These are phyloP conservation scores for Coprinopsis strossmayeri DNA, from an alignment of 768 basidiomycete genomes.

Conservation along the genomic window DNA sequence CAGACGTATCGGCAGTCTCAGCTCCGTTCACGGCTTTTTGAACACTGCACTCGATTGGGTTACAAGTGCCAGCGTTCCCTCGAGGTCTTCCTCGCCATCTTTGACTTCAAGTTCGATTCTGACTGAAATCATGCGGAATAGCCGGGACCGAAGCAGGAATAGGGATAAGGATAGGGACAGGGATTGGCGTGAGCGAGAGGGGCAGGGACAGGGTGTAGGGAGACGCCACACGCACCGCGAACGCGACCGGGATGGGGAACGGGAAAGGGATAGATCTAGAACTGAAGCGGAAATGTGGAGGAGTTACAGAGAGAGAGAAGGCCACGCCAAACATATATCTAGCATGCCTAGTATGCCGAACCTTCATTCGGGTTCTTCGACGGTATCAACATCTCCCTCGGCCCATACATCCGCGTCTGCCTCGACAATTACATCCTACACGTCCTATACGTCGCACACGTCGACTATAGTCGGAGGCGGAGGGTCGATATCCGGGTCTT, in stretches of 20 bases:
- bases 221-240: not conserved
- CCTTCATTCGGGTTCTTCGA: too few relatives aligned
- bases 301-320: not conserved
- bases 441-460: too few relatives aligned
- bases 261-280: not conserved
- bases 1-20: not conserved
- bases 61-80: too few relatives aligned
- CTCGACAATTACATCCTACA: too few relatives aligned
- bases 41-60: not conserved
- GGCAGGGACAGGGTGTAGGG: too few relatives aligned
- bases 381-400: too few relatives aligned
- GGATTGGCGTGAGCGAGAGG: too few relatives aligned
- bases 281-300: not conserved
- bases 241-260: not conserved
- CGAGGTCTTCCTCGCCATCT: too few relatives aligned
- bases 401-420: too few relatives aligned
- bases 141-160: not conserved
- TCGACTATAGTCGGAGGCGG: too few relatives aligned
- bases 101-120: not conserved
- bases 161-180: not conserved
- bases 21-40: not conserved
- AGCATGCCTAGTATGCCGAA: not conserved
- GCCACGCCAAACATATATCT: not conserved
- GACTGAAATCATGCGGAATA: not conserved
- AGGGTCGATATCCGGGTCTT: too few relatives aligned